Base-by-base conservation (phyloP, 2,329 filamentous ascomycete species). In the Penicillium sp. region DNA sequence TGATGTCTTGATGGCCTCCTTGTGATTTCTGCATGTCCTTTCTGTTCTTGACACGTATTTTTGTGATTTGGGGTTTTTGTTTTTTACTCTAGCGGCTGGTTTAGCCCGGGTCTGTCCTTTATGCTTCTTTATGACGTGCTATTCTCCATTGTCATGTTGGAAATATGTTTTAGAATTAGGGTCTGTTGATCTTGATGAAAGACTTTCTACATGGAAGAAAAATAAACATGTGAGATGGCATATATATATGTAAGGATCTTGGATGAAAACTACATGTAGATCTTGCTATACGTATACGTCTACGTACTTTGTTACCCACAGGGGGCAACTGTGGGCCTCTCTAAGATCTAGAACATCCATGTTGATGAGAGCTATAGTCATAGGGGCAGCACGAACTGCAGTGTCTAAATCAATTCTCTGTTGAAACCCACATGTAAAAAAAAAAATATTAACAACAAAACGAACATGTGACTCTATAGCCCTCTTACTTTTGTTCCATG, bases 1-100 rank as follows among this genome's bases (percentile, higher is more conserved):
- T 74, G 67, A 74, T 64, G 72, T 73, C 71, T 69, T 74, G 68
- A 74, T 73, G 71, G 70, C 65, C 61, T 63, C 57, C 58, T 58
- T 57, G 56, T 53, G 11, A 53, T 60, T 33, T 44, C 28, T 56
- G 38, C 49, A 43, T 51, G 37, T 46, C 50, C 56, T 56, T 54
- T 54, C 42, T 62, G 46, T 59, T 59, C 43, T 62, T 62, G 57
- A 54, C 48, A 60, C 56, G 42, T 57, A 47, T 53, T 50, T 35
- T 19, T 56, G 51, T 52, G 36, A 44, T 50, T 51, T 61, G 60
- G 55, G 53, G 51, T 41, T 33, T 44, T 44, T 38, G 40, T 28
- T 53, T 53, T 51, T 51, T 51, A 19, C 22, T 55, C 31, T 33
- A 52, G 58, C 45, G 58, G 61, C 47, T 53, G 42, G 47, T 61